Conservation (phyloP, 208 protist genomes). For the Borovskyia barvae region DNA sequence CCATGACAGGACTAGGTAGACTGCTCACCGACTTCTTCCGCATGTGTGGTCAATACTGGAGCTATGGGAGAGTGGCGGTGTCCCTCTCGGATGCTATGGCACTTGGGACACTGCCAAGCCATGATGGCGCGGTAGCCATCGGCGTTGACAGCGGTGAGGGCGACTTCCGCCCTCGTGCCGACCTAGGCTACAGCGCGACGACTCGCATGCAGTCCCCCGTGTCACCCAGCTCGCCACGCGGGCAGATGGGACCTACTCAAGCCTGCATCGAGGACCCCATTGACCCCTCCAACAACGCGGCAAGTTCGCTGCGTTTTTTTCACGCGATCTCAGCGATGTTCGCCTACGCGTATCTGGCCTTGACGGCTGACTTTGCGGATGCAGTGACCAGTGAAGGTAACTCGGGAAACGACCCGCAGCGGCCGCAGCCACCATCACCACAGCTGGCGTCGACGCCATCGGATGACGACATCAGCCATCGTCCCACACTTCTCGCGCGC, state of each 20-base stretch:
- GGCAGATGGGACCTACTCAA: slow-evolving; percentile 34
- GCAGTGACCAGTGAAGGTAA: neutral
- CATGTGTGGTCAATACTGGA: slow-evolving; percentile 89
- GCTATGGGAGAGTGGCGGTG: slow-evolving; percentile 78
- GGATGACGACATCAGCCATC: slow-evolving; percentile 36
- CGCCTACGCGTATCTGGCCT: slow-evolving; percentile 59
- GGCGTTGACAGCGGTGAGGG: neutral
- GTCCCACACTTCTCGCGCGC: slow-evolving; percentile 81
- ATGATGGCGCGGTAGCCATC: neutral
- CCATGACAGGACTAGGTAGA: slow-evolving; percentile 80
- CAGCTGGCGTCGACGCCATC: slow-evolving; percentile 37
- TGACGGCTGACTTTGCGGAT: slow-evolving; percentile 43
- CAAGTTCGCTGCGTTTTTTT: slow-evolving; percentile 75
- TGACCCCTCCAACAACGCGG: slow-evolving; percentile 77
- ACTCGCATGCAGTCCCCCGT: slow-evolving; percentile 14
- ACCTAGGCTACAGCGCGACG: slow-evolving; percentile 1
- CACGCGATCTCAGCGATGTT: slow-evolving; percentile 72
- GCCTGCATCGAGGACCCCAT: slow-evolving; percentile 69
- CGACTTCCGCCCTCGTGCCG: slow-evolving; percentile 10
- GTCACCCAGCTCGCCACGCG: slow-evolving; percentile 21
- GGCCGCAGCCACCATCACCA: neutral
- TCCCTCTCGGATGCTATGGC: slow-evolving; percentile 37
- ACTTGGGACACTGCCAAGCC: neutral
- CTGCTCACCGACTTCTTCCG: slow-evolving; percentile 93
- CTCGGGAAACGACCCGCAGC: neutral